Base-by-base conservation (phyloP, 345 rosid genomes). In the Gossypium longicalyx region DNA sequence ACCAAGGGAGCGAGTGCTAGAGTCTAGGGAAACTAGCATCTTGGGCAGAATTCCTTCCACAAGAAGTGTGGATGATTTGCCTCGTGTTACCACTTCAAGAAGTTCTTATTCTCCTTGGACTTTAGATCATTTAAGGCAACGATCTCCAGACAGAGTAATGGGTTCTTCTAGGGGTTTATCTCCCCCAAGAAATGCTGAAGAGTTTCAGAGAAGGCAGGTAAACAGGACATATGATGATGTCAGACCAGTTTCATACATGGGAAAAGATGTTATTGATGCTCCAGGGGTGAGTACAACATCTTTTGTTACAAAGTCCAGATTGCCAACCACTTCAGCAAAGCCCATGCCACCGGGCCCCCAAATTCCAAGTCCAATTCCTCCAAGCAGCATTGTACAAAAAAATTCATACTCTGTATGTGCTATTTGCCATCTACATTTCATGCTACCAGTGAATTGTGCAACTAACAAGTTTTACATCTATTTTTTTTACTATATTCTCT, bases 61-160 rank as follows among this genome's bases (percentile, higher is more conserved):
- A 77, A 84, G 96, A 86, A 85, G 82, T 77, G 83, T 76, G 19
- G 83, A 79, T 75, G 87, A 79, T 82, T 82, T 89, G 45, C 83
- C 86, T n/a, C 84, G 41, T 52, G 75, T 81, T 78, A 83, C 83
- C 67, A 73, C 89, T 13, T 79, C 90, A 13, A 83, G 91, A 81
- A 84, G 65, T 81, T 82, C 88, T 23, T 81, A 78, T 87, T 77
- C 97, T 76, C 68, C 92, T 71, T 90, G 94, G 97, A 81, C 84
- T 72, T 76, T 85, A 79, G 94, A 95, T 75, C 88, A 85, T 77
- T 74, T 92, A 65, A 82, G 90, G 70, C 78, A 76, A 70, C 85
- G 96, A 81, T 89, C 96, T 62, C 94, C 97, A 0, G 93, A 89
- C 75, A 85, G 87, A 79, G 77, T 74, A 76, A 19, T 79, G 66